Evolutionary conservation across 1,284 basidiomycete genomes (phyloP).

Genomic region (Cerioporus squamosus): DNA sequence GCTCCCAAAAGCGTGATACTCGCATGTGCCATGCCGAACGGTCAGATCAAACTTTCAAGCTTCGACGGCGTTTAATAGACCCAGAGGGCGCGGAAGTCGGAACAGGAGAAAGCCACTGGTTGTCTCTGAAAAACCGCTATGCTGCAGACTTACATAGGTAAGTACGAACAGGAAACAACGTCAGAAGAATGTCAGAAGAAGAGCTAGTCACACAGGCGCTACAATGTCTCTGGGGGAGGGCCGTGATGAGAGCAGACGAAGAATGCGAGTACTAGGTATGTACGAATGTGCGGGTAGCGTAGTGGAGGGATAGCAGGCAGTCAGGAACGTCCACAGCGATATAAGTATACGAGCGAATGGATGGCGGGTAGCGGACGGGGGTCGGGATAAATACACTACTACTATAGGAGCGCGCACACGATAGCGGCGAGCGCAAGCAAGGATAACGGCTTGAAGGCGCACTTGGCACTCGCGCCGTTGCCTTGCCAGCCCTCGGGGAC

Average conservation of each 20-base stretch:
- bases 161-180: too few relatives aligned
- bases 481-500: constrained; percentile 36
- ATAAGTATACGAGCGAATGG: neutral
- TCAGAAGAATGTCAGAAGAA: neutral
- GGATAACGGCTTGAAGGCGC: neutral
- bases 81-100: too few relatives aligned
- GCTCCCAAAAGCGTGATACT: too few relatives aligned
- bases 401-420: constrained; percentile 7
- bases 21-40: too few relatives aligned
- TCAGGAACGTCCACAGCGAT: neutral
- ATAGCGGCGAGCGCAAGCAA: neutral
- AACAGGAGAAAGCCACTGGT: too few relatives aligned
- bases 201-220: constrained; percentile 7
- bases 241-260: neutral
- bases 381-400: neutral
- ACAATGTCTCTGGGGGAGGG: constrained; percentile 1
- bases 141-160: neutral
- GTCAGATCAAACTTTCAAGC: too few relatives aligned
- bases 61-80: too few relatives aligned
- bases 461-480: constrained; percentile 5
- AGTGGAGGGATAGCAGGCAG: neutral
- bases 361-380: neutral
- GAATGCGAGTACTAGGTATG: neutral
- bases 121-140: neutral
- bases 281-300: neutral